Percentiles rank a stretch among this genome's conserved stretches.
phyloP scores from a whole-genome alignment of 768 basidiomycete genomes.

The Mycena sanguinolenta region DNA sequence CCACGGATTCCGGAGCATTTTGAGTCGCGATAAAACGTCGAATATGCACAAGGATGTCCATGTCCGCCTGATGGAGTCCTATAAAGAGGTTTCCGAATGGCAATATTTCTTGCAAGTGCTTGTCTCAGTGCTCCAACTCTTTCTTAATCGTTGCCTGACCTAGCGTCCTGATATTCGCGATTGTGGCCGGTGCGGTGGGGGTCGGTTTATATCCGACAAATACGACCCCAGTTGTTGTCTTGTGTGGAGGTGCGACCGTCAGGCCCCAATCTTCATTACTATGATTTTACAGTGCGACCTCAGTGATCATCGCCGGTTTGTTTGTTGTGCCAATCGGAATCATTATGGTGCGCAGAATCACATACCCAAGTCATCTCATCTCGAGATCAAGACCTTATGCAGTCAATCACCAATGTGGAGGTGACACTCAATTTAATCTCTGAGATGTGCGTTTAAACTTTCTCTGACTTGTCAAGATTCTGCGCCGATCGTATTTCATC shows the following conservation, averaged over 20 bases:
- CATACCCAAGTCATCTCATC: too few relatives aligned
- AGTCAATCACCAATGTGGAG: slow-evolving; percentile 50
- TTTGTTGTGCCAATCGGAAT: slow-evolving; percentile 39
- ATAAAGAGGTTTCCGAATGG: slow-evolving; percentile 57
- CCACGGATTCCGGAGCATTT: slow-evolving; percentile 36
- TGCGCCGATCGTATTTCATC: too few relatives aligned
- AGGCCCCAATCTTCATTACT: background rate
- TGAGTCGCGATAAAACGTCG: slow-evolving; percentile 47
- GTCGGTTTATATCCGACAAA: slow-evolving; percentile 48
- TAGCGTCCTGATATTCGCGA: slow-evolving; percentile 43
- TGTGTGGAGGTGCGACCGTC: slow-evolving; percentile 37
- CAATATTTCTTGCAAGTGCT: slow-evolving; percentile 52
- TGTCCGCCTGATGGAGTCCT: slow-evolving; percentile 55
- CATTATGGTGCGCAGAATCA: too few relatives aligned
- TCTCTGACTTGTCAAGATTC: too few relatives aligned
- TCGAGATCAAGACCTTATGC: background rate
- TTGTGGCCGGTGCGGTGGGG: slow-evolving; percentile 47
- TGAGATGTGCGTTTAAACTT: too few relatives aligned
- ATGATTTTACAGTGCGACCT: background rate
- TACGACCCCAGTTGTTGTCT: slow-evolving; percentile 45
- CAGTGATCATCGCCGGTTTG: slow-evolving; percentile 32
- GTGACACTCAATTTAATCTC: slow-evolving; percentile 51
- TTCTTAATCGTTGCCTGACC: background rate
- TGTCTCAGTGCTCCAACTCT: too few relatives aligned
- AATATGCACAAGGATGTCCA: slow-evolving; percentile 55